Percentiles rank a stretch among this genome's conserved stretches.
Evolutionary conservation across 352 stramenopile species (phyloP).

Genomic region (Thalassiosira hispida): DNA sequence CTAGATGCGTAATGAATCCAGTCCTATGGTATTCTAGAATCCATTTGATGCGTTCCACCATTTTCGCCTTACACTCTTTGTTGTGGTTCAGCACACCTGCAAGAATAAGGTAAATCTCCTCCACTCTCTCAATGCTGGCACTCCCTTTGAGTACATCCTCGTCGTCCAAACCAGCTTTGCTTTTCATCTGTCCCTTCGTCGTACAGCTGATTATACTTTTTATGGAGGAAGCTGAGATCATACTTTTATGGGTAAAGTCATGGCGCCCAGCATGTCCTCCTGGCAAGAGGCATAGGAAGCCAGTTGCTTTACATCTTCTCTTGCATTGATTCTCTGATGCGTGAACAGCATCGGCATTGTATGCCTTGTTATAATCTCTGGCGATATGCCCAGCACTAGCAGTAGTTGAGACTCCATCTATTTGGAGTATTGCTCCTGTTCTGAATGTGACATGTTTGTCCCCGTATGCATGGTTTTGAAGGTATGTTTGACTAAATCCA

Average conservation of each 20-base stretch:
- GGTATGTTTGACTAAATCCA: neutral
- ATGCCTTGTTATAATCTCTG: neutral
- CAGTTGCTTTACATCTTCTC: neutral
- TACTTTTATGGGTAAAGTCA: neutral
- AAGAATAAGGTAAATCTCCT: neutral
- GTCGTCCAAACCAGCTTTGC: slow-evolving; percentile 13
- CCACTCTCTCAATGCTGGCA: neutral
- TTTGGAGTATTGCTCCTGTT: neutral
- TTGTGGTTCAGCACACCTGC: too few species aligned
- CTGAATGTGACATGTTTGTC: neutral
- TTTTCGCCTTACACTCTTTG: too few species aligned
- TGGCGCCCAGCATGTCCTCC: neutral
- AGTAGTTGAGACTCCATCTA: neutral
- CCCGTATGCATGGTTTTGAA: slow-evolving; percentile 5
- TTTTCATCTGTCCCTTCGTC: slow-evolving; percentile 5
- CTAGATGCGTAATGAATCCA: slow-evolving; percentile 2
- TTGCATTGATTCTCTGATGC: neutral
- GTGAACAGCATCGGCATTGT: too few species aligned
- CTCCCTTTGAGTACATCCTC: slow-evolving; percentile 12
- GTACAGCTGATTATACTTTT: neutral
- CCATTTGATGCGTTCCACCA: too few species aligned
- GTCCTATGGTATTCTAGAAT: neutral
- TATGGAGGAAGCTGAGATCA: neutral
- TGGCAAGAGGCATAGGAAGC: neutral
- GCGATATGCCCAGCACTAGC: neutral